A percentile compares a stretch with the other conserved stretches of the same genome.
phyloP scores from a whole-genome alignment of 495 filamentous ascomycete species.

The Penicillium canariense region DNA sequence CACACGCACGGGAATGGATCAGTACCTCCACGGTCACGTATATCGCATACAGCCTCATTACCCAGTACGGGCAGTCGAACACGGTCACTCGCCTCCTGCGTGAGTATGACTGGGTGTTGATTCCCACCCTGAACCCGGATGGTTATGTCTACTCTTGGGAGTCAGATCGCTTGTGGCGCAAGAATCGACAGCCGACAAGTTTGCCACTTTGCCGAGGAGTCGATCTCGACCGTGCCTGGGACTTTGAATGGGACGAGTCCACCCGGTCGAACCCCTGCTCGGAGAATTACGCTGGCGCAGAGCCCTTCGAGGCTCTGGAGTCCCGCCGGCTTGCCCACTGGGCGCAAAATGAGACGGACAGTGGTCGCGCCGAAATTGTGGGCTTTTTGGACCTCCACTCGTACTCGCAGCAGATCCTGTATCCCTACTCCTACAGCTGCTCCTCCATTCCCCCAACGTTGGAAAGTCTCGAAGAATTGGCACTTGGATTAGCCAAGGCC shows the following conservation, averaged over 20 bases:
- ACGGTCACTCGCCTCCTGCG: conserved; percentile 73
- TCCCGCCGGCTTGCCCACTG: conserved; percentile 73
- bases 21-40: conserved; percentile 90
- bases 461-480: conserved; percentile 89
- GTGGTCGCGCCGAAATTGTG: conserved; percentile 68
- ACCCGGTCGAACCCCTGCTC: conserved; percentile 80
- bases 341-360: conserved; percentile 77
- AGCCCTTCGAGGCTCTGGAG: conserved; percentile 82
- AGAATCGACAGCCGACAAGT: conserved; percentile 83
- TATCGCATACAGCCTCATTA: conserved; percentile 84
- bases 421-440: conserved; percentile 89
- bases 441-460: conserved; percentile 71
- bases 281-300: conserved; percentile 82
- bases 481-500: conserved; percentile 82
- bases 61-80: conserved; percentile 65
- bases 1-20: conserved; percentile 95
- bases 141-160: conserved; percentile 95
- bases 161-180: conserved; percentile 89
- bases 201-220: conserved; percentile 81
- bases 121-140: conserved; percentile 89
- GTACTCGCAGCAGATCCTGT: conserved; percentile 93
- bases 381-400: conserved; percentile 90
- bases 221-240: conserved; percentile 84
- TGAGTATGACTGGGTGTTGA: conserved; percentile 80
- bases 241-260: conserved; percentile 76